Percentiles rank a stretch among this genome's conserved stretches.
Evolutionary conservation across 345 rosid species (phyloP).

Genomic region (Hibiscus mutabilis): DNA sequence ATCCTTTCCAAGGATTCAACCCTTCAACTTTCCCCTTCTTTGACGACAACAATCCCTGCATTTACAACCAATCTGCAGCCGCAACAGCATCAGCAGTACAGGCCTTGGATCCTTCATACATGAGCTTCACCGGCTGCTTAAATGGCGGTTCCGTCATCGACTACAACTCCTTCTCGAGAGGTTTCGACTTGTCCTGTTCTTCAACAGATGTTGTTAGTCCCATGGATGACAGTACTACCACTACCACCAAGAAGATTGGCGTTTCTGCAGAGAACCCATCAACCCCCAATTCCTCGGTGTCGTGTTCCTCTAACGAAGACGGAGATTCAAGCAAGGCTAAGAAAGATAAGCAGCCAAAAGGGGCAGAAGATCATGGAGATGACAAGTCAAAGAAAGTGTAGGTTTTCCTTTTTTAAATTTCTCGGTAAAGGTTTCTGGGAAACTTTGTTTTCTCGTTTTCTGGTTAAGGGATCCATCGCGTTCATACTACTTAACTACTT

Average conservation of each 20-base stretch:
- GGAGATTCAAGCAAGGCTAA: constrained; percentile 24
- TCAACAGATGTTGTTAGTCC: constrained; percentile 31
- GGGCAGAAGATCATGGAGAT: constrained; percentile 3
- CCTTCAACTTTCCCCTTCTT: constrained; percentile 16
- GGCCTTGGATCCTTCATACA: constrained; percentile 17
- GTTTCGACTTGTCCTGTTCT: constrained; percentile 34
- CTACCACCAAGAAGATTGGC: background rate
- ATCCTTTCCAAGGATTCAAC: constrained; percentile 28
- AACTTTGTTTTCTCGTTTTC: background rate
- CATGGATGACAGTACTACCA: constrained; percentile 5
- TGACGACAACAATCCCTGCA: constrained; percentile 15
- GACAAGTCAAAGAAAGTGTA: constrained; percentile 36
- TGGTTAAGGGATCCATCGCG: background rate
- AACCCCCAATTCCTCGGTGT: constrained; percentile 30
- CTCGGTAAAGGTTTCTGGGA: background rate
- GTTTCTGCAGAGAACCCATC: constrained; percentile 14
- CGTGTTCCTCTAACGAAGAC: constrained; percentile 32
- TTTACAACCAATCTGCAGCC: constrained; percentile 7
- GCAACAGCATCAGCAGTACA: background rate
- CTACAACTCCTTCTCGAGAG: constrained; percentile 24
- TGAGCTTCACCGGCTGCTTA: constrained; percentile 35
- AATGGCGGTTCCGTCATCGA: constrained; percentile 25
- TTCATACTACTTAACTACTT: background rate
- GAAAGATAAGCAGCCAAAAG: constrained; percentile 24
- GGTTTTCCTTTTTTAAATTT: constrained; percentile 8